Evolutionary conservation across 768 basidiomycete species (phyloP), one percentile per base, ranked within the genome.

Genomic region (Cystofilobasidium macerans): DNA sequence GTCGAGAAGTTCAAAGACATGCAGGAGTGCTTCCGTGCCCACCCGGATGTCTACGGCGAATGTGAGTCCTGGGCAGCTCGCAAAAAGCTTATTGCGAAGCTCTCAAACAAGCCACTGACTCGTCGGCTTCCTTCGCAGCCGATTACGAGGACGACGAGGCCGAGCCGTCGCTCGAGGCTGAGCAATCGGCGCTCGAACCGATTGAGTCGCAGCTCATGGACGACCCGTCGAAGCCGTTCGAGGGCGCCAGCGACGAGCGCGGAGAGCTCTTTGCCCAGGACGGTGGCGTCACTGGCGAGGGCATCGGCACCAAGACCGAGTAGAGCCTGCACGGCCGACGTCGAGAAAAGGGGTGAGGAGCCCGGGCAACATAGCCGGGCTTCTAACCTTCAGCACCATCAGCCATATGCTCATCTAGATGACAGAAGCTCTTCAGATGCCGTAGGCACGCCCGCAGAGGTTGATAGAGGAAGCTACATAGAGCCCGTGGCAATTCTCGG

Each of bases 21-120:
- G 95, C 95, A 99, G 71, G 85, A 86, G 62, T 99, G 95, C 81
- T 98, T 99, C 82, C 84, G 92, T 71, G 85, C 84, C 66, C 89
- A 98, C 76, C 94, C 94, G 0, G 93, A 98, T 30, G 81, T 90
- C n/a, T 98, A 98, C 75, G 89, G 85, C 20, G 88, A 90, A 92
- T 92, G 77, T 69, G 88, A 72, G 22, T 12, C 22, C 38, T 40
- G 8, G 9, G 38, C 16, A n/a, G n/a, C n/a, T n/a, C n/a, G n/a
- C n/a, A n/a, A n/a, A n/a, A n/a, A n/a, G n/a, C n/a, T n/a, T n/a
- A n/a, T n/a, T n/a, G n/a, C n/a, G n/a, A n/a, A n/a, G n/a, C n/a
- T n/a, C n/a, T n/a, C n/a, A n/a, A n/a, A n/a, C n/a, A n/a, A n/a
- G n/a, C n/a, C n/a, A n/a, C n/a, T n/a, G n/a, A n/a, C n/a, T n/a